phyloP scores from a whole-genome alignment of 371 early-diverging fungal species.

The Blakeslea trispora region DNA sequence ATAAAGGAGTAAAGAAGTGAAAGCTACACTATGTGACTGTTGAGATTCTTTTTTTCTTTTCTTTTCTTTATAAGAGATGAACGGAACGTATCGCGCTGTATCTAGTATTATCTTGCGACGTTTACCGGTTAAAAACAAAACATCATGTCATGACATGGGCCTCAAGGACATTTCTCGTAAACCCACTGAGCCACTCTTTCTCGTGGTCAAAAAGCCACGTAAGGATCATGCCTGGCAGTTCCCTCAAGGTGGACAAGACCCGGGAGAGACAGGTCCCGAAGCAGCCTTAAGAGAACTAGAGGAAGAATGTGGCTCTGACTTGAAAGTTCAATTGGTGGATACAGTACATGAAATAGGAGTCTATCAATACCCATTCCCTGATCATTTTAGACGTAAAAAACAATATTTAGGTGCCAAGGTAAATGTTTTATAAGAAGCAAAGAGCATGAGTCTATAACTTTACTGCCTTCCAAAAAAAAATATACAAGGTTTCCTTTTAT shows the following conservation, averaged over 20 bases:
- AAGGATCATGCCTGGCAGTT: constrained; percentile 72
- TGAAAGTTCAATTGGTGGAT: constrained; percentile 79
- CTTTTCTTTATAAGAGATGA: constrained; percentile 6
- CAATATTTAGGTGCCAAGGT: constrained; percentile 37
- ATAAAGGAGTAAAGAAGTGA: background rate
- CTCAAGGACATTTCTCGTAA: constrained; percentile 15
- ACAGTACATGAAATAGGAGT: constrained; percentile 61
- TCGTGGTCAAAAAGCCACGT: constrained; percentile 72
- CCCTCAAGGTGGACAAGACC: constrained; percentile 71
- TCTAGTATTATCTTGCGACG: constrained; percentile 22
- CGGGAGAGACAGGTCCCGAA: constrained; percentile 68
- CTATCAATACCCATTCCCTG: constrained; percentile 55
- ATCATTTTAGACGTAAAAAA: constrained; percentile 26
- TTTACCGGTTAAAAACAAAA: constrained; percentile 2
- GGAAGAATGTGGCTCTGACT: constrained; percentile 71
- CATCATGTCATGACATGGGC: background rate
- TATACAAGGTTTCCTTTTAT: constrained; percentile 43
- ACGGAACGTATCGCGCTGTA: constrained; percentile 23
- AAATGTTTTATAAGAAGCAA: background rate
- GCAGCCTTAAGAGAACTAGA: constrained; percentile 71
- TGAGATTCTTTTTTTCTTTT: background rate
- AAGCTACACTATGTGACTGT: too few species aligned
- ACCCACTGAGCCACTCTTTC: constrained; percentile 52
- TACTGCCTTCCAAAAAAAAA: background rate
- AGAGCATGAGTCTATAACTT: background rate